phyloP scores from a whole-genome alignment of 805 yeast species.

The Cyberlindnera japonica region DNA sequence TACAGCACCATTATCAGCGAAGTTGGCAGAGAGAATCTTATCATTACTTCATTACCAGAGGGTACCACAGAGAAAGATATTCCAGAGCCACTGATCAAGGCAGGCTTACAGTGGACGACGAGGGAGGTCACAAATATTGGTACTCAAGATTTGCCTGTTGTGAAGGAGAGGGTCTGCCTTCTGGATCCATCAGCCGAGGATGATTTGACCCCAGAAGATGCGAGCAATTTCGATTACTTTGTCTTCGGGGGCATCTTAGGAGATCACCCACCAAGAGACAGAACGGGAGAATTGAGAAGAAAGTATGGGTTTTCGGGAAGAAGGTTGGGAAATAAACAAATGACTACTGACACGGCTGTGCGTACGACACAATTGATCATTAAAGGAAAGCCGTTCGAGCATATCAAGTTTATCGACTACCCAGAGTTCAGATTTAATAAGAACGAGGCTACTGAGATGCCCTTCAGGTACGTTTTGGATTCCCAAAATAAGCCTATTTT shows the following conservation, averaged over 20 bases:
- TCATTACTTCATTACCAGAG: constrained; percentile 71
- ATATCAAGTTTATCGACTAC: constrained; percentile 82
- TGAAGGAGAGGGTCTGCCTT: constrained; percentile 65
- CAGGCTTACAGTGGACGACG: constrained; percentile 80
- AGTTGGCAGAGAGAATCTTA: constrained; percentile 71
- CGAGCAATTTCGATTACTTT: constrained; percentile 69
- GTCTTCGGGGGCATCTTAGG: constrained; percentile 97
- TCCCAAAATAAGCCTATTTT: constrained; percentile 66
- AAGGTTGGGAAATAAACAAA: constrained; percentile 82
- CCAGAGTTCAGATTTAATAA: constrained; percentile 89
- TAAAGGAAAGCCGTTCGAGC: constrained; percentile 57
- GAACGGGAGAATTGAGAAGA: constrained; percentile 81
- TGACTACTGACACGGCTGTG: constrained; percentile 98
- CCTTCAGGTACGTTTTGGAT: constrained; percentile 83
- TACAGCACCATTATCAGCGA: constrained; percentile 80
- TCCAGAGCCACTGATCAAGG: constrained; percentile 53
- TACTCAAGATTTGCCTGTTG: constrained; percentile 34
- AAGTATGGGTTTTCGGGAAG: constrained; percentile 85
- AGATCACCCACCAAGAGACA: constrained; percentile 86
- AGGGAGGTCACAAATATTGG: constrained; percentile 54
- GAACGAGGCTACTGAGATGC: constrained; percentile 96
- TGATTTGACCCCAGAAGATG: constrained; percentile 73
- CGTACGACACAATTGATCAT: constrained; percentile 83
- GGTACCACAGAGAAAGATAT: constrained; percentile 58
- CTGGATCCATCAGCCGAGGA: constrained; percentile 83